Base-by-base conservation (phyloP, 495 filamentous ascomycete genomes). In the Bacidia gigantensis region DNA sequence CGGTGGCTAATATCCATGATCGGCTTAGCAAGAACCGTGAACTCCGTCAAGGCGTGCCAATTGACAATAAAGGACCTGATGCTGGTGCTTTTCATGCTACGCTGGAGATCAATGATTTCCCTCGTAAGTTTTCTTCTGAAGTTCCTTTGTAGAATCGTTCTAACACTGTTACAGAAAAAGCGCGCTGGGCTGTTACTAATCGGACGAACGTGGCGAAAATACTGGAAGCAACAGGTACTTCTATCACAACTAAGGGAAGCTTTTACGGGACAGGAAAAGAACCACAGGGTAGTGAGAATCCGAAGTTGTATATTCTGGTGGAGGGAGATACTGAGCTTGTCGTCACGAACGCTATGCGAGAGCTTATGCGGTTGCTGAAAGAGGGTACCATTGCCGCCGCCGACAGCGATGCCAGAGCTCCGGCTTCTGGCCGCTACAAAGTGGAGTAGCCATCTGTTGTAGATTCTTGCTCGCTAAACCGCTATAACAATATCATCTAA, bases 151-250 rank as follows among this genome's bases (percentile, higher is more conserved):
- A 18, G 42, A 47, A 52, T 46, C 61, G 72, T 58, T 68, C 55
- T 29, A 45, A 56, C 29, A 45, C 0, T 46, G 39, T 49, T 21
- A 69, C 62, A 81, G 78, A 97, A 66, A 96, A 97, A 79, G 92
- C 93, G 56, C 80, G 92, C 51, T 99, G 92, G 92, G 90, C 88
- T 20, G 92, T 99, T 66, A 99, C 92, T 46, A 99, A 99, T 63
- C 80, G 92, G 41, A 99, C 93, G 3, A 99, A 99, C 60, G 92
- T 99, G 52, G 92, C 92, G 56, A 96, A 96, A 72, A 95, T 99
- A 50, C 76, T 99, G 49, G 92, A 99, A 64, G 78, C 86, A 3
- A 95, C 88, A 1, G 92, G 89, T 29, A 95, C 89, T 5, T 93
- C 86, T 2, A 99, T 99, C 66, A 99, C 92, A 0, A 96, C 87